phyloP scores from a whole-genome alignment of 139 green algal genomes.

The Gonium pectorale region DNA sequence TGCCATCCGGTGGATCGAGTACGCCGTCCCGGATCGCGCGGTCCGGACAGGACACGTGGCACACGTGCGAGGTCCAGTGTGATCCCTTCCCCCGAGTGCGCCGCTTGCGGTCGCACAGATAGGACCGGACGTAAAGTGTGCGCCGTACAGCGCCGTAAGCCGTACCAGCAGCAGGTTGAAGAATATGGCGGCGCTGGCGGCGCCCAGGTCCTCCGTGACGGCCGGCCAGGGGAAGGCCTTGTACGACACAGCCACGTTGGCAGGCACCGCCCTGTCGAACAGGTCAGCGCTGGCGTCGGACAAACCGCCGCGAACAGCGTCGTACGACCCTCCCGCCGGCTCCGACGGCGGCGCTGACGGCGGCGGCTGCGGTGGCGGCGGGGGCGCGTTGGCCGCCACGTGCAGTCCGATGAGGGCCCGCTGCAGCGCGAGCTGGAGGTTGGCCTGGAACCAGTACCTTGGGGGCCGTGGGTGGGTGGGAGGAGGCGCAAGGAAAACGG shows the following conservation, averaged over 20 bases:
- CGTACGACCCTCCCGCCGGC: neutral
- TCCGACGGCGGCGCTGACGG: neutral
- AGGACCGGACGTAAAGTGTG: too few relatives aligned
- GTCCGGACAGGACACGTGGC: too few relatives aligned
- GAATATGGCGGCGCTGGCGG: slow-evolving; percentile 67
- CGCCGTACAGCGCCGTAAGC: too few relatives aligned
- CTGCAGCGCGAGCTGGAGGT: slow-evolving; percentile 75
- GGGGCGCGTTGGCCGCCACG: slow-evolving; percentile 18
- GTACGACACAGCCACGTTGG: slow-evolving; percentile 47
- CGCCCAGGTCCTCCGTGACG: slow-evolving; percentile 63
- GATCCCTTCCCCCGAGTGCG: too few relatives aligned
- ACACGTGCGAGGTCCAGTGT: too few relatives aligned
- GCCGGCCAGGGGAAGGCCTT: slow-evolving; percentile 86
- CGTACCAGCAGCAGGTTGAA: slow-evolving; percentile 84
- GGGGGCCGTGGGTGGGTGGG: too few relatives aligned
- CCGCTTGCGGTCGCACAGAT: too few relatives aligned
- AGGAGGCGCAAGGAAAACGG: too few relatives aligned
- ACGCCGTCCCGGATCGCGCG: too few relatives aligned
- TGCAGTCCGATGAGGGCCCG: slow-evolving; percentile 58
- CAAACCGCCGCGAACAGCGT: neutral
- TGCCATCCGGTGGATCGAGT: too few relatives aligned
- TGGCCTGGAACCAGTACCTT: slow-evolving; percentile 87
- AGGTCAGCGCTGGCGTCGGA: neutral
- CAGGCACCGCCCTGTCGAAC: slow-evolving; percentile 17
- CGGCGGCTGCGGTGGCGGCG: neutral